phyloP scores from a whole-genome alignment of 352 stramenopile species.

The Pythium diclinum region DNA sequence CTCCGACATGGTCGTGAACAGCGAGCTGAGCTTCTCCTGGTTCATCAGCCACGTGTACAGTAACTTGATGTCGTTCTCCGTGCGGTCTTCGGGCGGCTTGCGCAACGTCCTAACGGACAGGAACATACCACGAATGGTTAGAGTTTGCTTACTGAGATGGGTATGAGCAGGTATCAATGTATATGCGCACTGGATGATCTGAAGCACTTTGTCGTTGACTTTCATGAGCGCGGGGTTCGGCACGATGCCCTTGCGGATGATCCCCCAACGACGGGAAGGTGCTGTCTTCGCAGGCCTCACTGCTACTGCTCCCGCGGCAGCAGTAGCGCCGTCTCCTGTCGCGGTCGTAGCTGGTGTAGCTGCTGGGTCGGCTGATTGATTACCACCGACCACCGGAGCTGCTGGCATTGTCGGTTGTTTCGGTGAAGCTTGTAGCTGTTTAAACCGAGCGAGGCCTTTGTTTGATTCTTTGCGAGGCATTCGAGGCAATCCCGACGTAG shows the following conservation, averaged over 20 bases:
- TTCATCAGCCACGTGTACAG: slow-evolving; percentile 85
- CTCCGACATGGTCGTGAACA: slow-evolving; percentile 86
- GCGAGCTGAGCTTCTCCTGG: slow-evolving; percentile 82
- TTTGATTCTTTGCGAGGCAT: slow-evolving; percentile 16
- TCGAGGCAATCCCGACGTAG: neutral
- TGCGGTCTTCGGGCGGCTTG: slow-evolving; percentile 58
- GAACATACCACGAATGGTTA: neutral
- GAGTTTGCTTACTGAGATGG: too few relatives aligned
- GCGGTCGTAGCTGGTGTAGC: too few relatives aligned
- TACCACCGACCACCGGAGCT: neutral
- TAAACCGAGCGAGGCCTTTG: neutral
- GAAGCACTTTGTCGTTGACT: slow-evolving; percentile 55
- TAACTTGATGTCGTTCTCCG: slow-evolving; percentile 72
- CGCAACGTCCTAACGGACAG: slow-evolving; percentile 44
- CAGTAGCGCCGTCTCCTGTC: neutral
- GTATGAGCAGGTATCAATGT: neutral
- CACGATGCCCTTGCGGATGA: slow-evolving; percentile 30
- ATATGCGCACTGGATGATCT: slow-evolving; percentile 55
- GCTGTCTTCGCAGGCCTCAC: neutral
- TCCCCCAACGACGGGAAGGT: slow-evolving; percentile 18
- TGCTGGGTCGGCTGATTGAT: neutral
- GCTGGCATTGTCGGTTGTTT: neutral
- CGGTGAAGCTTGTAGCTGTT: neutral
- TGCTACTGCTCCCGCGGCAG: neutral
- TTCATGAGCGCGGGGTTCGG: slow-evolving; percentile 55